A percentile compares a stretch with the other conserved stretches of the same genome.
phyloP scores from a whole-genome alignment of 768 basidiomycete species.

The Mycena haematopus region DNA sequence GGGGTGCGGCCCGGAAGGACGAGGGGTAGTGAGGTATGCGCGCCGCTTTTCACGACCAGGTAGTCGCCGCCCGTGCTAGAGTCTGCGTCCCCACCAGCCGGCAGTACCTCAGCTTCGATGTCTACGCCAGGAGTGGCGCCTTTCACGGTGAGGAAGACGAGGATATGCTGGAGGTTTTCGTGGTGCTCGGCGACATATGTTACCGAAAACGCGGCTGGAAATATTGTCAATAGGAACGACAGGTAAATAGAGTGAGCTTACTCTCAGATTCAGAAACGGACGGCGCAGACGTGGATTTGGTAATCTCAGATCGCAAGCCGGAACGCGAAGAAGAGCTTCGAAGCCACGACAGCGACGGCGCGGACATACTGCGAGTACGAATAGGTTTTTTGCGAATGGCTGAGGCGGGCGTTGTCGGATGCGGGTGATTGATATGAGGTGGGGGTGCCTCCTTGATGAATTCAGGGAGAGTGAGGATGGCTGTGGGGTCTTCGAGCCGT shows the following conservation, averaged over 20 bases:
- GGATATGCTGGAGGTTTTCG: conserved; percentile 80
- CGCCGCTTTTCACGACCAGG: conserved; percentile 67
- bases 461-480: conserved; percentile 63
- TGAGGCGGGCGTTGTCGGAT: conserved; percentile 18
- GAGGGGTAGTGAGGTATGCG: conserved; percentile 62
- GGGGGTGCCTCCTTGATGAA: conserved; percentile 61
- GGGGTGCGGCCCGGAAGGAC: conserved; percentile 60
- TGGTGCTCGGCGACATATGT: conserved; percentile 77
- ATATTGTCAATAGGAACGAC: conserved; percentile 9
- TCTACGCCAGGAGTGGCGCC: conserved; percentile 56
- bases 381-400: conserved; percentile 40
- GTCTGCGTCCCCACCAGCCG: conserved; percentile 46
- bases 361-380: conserved; percentile 61
- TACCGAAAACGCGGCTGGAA: conserved; percentile 49
- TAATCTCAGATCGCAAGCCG: conserved; percentile 30
- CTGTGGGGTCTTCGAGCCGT: conserved; percentile 45
- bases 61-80: conserved; percentile 54
- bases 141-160: conserved; percentile 72
- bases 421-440: conserved; percentile 29
- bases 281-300: conserved; percentile 27
- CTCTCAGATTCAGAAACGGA: conserved; percentile 30
- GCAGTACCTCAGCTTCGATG: conserved; percentile 71
- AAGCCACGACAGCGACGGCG: conserved; percentile 67
- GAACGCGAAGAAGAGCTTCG: conserved; percentile 43
- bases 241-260: conserved; percentile 17